phyloP scores from a whole-genome alignment of 352 stramenopile genomes.

The Pythium coloratum region DNA sequence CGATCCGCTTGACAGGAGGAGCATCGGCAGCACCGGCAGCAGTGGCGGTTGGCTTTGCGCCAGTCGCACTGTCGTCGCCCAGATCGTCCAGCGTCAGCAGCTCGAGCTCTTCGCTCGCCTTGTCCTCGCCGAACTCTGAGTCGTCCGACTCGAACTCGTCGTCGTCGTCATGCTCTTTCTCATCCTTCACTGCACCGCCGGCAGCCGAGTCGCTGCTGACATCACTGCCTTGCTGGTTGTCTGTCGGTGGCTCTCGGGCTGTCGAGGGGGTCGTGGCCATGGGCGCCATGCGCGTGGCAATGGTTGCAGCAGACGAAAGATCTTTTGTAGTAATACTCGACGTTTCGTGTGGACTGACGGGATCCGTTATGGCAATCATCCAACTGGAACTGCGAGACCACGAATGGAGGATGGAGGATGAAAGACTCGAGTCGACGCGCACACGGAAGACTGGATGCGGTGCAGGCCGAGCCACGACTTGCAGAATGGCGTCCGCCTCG shows the following conservation, averaged over 20 bases:
- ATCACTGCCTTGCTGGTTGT: neutral
- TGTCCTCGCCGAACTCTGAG: neutral
- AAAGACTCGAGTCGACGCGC: neutral
- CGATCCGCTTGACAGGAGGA: constrained; percentile 12
- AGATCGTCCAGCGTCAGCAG: constrained; percentile 8
- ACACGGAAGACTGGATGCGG: neutral
- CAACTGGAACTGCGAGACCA: neutral
- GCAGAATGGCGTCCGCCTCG: neutral
- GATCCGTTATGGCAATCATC: constrained; percentile 2
- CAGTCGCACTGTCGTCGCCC: neutral
- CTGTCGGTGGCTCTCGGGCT: neutral
- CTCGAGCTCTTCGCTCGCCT: constrained; percentile 10
- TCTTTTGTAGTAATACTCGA: neutral
- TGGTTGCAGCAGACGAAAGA: neutral
- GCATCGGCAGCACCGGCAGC: neutral
- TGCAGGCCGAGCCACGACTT: neutral
- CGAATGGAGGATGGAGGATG: neutral
- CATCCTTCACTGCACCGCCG: neutral
- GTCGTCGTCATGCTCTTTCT: neutral
- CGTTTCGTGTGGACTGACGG: neutral
- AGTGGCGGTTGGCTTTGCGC: neutral
- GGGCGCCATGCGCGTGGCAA: neutral
- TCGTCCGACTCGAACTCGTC: constrained; percentile 1
- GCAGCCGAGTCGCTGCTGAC: neutral
- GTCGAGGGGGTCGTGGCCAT: neutral